phyloP scores from a whole-genome alignment of 2,329 filamentous ascomycete genomes.

The Cytospora piceicola region DNA sequence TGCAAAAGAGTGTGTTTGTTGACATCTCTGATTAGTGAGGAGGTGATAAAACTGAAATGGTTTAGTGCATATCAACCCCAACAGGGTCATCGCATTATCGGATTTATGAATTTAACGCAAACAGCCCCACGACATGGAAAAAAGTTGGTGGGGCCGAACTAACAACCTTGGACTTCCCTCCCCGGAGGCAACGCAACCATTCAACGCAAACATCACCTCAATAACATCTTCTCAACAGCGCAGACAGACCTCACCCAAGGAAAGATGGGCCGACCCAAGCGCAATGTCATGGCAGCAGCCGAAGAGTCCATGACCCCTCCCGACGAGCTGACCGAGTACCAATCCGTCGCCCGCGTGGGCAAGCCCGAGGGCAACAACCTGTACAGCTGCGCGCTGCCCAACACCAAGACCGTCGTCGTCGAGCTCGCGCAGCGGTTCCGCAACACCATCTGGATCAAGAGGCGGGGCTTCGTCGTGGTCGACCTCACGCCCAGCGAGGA shows the following conservation, averaged over 20 bases:
- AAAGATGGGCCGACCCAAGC: slow-evolving; percentile 73
- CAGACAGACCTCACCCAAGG: slow-evolving; percentile 6
- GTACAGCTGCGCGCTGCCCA: slow-evolving; percentile 77
- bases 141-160: neutral
- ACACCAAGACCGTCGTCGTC: slow-evolving; percentile 68
- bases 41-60: neutral
- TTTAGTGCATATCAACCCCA: neutral
- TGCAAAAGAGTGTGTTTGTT: too few relatives aligned
- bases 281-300: slow-evolving; percentile 76
- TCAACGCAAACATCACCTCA: neutral
- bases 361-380: slow-evolving; percentile 88
- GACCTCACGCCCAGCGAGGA: slow-evolving; percentile 68
- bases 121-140: neutral
- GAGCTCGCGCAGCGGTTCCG: slow-evolving; percentile 86
- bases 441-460: slow-evolving; percentile 91
- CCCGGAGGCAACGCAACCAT: neutral
- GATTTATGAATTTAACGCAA: neutral
- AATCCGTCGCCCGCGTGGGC: slow-evolving; percentile 73
- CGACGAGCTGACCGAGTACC: slow-evolving; percentile 62
- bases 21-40: too few relatives aligned
- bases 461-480: slow-evolving; percentile 83
- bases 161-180: neutral
- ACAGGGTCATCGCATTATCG: neutral
- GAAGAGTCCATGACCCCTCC: slow-evolving; percentile 69
- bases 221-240: neutral